phyloP scores from a whole-genome alignment of 106 monocot species.

The Dendrobium chrysotoxum region DNA sequence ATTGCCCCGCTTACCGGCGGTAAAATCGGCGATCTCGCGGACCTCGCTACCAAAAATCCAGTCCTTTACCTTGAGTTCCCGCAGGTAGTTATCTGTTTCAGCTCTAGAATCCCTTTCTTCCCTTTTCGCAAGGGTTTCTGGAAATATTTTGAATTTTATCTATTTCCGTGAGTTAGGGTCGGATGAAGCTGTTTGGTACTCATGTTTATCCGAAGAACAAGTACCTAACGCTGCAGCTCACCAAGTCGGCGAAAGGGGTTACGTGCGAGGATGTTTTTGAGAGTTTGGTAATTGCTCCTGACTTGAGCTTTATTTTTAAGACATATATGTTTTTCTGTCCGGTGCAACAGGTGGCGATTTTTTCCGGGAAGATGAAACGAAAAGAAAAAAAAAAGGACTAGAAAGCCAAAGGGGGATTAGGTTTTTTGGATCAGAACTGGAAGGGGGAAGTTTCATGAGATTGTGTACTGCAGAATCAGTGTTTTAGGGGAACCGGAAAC shows the following conservation, averaged over 20 bases:
- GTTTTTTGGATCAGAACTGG: too few relatives aligned
- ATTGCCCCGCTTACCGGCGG: constrained; percentile 68
- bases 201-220: constrained; percentile 97
- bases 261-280: constrained; percentile 90
- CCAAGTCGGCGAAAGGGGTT: constrained; percentile 67
- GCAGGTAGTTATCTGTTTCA: constrained; percentile 27
- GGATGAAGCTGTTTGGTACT: constrained; percentile 92
- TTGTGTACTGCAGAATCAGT: too few relatives aligned
- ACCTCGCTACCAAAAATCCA: constrained; percentile 76
- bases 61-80: constrained; percentile 92
- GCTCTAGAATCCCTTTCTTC: neutral
- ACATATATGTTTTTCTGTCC: neutral
- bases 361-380: neutral
- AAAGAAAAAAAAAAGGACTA: too few relatives aligned
- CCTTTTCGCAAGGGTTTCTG: neutral
- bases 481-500: too few relatives aligned
- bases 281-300: constrained; percentile 52
- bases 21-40: constrained; percentile 71
- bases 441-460: too few relatives aligned
- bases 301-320: neutral
- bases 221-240: constrained; percentile 84
- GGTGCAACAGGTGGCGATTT: neutral
- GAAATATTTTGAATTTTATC: neutral
- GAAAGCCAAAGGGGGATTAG: too few relatives aligned
- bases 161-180: constrained; percentile 35